These are phyloP conservation scores for Backusella mclennaniae DNA, from an alignment of 192 early-diverging fungal genomes.

Conservation along the genomic window DNA sequence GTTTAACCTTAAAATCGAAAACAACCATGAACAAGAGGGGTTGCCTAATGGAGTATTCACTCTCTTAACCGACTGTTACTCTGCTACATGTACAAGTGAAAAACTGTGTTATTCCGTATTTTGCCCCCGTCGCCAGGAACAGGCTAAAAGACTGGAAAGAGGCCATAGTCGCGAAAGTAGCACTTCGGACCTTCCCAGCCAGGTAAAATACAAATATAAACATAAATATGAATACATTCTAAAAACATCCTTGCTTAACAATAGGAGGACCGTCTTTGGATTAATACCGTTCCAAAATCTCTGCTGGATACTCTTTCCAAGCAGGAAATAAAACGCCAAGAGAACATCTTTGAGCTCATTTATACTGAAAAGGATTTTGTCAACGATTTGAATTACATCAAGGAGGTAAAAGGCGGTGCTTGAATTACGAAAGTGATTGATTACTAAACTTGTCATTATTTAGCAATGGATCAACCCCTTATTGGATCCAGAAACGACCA, in stretches of 20 bases:
- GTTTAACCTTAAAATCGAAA: constrained; percentile 3
- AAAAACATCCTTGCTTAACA: too few relatives aligned
- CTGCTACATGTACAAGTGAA: constrained; percentile 81
- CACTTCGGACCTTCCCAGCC: constrained; percentile 25
- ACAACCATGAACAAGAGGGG: constrained; percentile 28
- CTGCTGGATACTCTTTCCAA: constrained; percentile 70
- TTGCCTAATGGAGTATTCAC: constrained; percentile 86
- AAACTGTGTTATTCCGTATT: constrained; percentile 87
- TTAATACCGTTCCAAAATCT: constrained; percentile 73
- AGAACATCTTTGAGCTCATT: constrained; percentile 90
- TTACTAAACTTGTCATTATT: not conserved
- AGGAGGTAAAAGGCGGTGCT: constrained; percentile 53
- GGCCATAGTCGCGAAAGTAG: constrained; percentile 6
- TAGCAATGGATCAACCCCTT: constrained; percentile 67
- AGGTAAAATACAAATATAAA: constrained; percentile 19
- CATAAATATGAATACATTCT: not conserved
- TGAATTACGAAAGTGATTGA: not conserved
- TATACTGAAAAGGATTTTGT: constrained; percentile 92
- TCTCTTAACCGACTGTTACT: constrained; percentile 89
- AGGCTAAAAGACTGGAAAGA: constrained; percentile 41
- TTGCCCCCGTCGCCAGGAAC: constrained; percentile 79
- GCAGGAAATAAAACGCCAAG: constrained; percentile 85
- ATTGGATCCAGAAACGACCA: constrained; percentile 58
- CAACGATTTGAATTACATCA: constrained; percentile 77
- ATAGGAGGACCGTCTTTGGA: constrained; percentile 79